Base-by-base conservation (phyloP, 2,329 filamentous ascomycete genomes). In the Gremmenia infestans region DNA sequence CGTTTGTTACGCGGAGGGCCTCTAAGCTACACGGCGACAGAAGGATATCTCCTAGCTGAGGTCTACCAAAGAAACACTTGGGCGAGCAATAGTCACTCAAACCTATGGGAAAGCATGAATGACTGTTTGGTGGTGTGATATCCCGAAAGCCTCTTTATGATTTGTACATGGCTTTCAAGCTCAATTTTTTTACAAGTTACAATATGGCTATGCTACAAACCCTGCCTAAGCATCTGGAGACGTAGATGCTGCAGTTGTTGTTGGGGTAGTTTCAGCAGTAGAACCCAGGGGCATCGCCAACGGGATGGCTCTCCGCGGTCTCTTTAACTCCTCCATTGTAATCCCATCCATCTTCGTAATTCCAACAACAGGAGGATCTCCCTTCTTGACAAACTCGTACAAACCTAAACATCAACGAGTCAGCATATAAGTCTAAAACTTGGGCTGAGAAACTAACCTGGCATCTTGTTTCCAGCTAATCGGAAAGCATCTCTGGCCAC, bases 341-440 rank as follows among this genome's bases (percentile, higher is more conserved):
- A 96, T 72, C 8, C 91, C 91, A 39, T 81, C 83, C 53, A 99
- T 75, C 73, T 96, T 97, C 19, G 92, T 97, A 60, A 97, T 85
- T 32, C 94, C 94, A 70, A 99, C 93, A 39, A 96, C 82, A 0
- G 94, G 85, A 2, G 91, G 80, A 66, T 97, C 94, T 7, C 91
- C 91, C 74, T 90, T 97, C 78, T 87, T 91, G 36, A 97, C 91
- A 70, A 97, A 96, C 70, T 97, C 91, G 77, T 91, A 99, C 70
- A 88, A 79, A 2, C 89, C 88, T 88, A 54, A 32, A 9, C 11
- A 14, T 48, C 14, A 50, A 23, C 14, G 47, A 53, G 71, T 61
- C 70, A 68, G 50, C 50, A 63, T 62, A 17, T 14, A 48, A 23
- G 37, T 39, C 22, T 8, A 25, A 15, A 5, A 39, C 28, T 14